These are phyloP conservation scores for Eimeria necatrix DNA, from an alignment of 169 alveolate genomes.

Conservation along the genomic window DNA sequence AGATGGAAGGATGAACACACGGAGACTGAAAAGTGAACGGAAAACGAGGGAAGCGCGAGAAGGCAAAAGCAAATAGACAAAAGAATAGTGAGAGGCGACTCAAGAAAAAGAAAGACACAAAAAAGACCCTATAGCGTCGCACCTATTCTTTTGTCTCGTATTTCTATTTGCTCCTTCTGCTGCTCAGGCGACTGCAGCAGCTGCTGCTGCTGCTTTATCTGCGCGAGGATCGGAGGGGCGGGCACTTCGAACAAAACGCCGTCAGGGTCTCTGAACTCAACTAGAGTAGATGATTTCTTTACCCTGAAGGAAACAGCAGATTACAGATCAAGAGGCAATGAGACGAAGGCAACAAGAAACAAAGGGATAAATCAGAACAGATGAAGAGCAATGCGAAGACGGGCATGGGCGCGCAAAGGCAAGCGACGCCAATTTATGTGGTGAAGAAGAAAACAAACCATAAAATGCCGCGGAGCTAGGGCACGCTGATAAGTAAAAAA, in stretches of 20 bases:
- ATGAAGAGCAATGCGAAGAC: background rate
- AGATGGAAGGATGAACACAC: background rate
- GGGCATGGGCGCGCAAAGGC: too few relatives aligned
- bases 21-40: background rate
- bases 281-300: slow-evolving; percentile 18
- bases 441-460: too few relatives aligned
- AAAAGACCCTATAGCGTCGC: background rate
- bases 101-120: background rate
- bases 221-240: slow-evolving; percentile 66
- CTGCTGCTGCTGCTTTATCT: slow-evolving; percentile 68
- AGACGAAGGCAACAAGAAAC: background rate
- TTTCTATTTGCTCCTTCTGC: background rate
- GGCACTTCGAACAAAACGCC: slow-evolving; percentile 70
- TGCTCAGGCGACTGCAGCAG: slow-evolving; percentile 32
- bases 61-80: background rate
- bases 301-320: background rate
- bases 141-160: background rate
- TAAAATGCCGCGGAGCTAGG: too few relatives aligned
- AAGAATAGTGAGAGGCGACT: background rate
- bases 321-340: too few relatives aligned
- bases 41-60: background rate
- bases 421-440: too few relatives aligned
- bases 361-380: background rate
- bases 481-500: too few relatives aligned
- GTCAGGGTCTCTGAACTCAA: slow-evolving; percentile 56